phyloP scores from a whole-genome alignment of 2,329 filamentous ascomycete genomes.

The Myriosclerotinia scirpicola region DNA sequence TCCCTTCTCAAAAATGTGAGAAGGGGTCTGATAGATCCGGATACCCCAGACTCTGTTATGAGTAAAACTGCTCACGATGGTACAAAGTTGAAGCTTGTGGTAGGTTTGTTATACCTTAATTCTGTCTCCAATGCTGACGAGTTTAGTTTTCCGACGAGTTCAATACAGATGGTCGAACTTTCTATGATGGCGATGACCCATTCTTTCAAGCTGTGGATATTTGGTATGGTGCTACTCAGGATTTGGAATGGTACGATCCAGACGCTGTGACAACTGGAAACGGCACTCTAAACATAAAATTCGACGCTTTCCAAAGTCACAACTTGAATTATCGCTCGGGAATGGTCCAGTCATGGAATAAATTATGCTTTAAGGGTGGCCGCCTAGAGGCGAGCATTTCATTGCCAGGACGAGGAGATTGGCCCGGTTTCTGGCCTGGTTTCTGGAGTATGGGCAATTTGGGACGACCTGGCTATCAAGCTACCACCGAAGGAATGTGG shows the following conservation, averaged over 20 bases:
- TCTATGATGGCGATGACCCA: slow-evolving; percentile 69
- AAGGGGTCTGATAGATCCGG: slow-evolving; percentile 62
- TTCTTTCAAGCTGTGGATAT: slow-evolving; percentile 67
- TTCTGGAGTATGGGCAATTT: slow-evolving; percentile 77
- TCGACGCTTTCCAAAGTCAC: slow-evolving; percentile 65
- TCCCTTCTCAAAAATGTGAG: slow-evolving; percentile 61
- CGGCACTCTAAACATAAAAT: slow-evolving; percentile 62
- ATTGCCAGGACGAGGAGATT: slow-evolving; percentile 64
- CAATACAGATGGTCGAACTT: slow-evolving; percentile 64
- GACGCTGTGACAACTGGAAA: slow-evolving; percentile 63
- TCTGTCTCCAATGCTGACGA: slow-evolving; percentile 19
- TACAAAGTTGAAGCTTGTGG: slow-evolving; percentile 61
- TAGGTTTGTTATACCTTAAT: slow-evolving; percentile 41
- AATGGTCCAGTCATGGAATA: slow-evolving; percentile 76
- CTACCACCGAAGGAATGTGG: slow-evolving; percentile 72
- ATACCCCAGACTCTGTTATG: slow-evolving; percentile 59
- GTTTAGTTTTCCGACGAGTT: slow-evolving; percentile 69
- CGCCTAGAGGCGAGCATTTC: slow-evolving; percentile 70
- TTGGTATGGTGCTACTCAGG: slow-evolving; percentile 70
- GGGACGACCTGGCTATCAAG: slow-evolving; percentile 65
- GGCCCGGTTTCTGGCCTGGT: slow-evolving; percentile 71
- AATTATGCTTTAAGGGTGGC: slow-evolving; percentile 70
- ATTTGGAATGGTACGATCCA: slow-evolving; percentile 71
- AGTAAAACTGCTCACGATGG: slow-evolving; percentile 59
- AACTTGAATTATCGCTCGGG: slow-evolving; percentile 66